Percentiles rank a stretch among this genome's conserved stretches.
Evolutionary conservation across 2,329 filamentous ascomycete genomes (phyloP).

Genomic region (Aspergillus sergii): DNA sequence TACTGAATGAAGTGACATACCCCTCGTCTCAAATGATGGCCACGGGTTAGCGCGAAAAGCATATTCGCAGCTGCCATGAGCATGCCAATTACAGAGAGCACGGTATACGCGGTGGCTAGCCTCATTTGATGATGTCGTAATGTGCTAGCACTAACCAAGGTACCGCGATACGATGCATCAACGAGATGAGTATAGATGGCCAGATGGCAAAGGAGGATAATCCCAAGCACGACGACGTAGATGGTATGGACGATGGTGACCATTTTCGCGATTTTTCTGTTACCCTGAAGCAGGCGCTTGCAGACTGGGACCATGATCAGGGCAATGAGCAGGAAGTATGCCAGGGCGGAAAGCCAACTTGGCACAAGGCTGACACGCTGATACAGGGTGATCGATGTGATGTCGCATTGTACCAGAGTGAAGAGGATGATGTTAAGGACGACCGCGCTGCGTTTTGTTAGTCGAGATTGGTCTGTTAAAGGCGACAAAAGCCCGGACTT

Average conservation of each 20-base stretch:
- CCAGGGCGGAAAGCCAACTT: slow-evolving; percentile 9
- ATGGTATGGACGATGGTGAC: slow-evolving; percentile 9
- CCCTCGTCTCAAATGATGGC: slow-evolving; percentile 7
- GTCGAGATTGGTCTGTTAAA: background rate
- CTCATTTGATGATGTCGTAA: background rate
- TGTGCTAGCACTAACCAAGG: too few species aligned
- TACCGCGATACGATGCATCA: background rate
- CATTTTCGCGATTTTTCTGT: background rate
- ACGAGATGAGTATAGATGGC: slow-evolving; percentile 9
- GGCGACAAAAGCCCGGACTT: background rate
- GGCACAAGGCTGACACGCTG: slow-evolving; percentile 1
- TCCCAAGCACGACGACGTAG: slow-evolving; percentile 10
- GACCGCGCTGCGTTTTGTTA: background rate
- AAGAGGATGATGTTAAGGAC: slow-evolving; percentile 8
- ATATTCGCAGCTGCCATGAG: slow-evolving; percentile 12
- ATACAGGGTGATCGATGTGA: background rate
- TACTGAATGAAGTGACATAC: slow-evolving; percentile 2
- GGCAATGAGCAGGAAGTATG: slow-evolving; percentile 6
- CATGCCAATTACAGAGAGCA: slow-evolving; percentile 15
- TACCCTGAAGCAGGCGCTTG: slow-evolving; percentile 14
- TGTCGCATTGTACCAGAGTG: slow-evolving; percentile 10
- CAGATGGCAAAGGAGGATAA: slow-evolving; percentile 13
- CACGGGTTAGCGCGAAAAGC: slow-evolving; percentile 9
- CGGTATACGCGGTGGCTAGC: slow-evolving; percentile 8
- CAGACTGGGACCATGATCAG: slow-evolving; percentile 20